Evolutionary conservation across 129 eudicot species (phyloP).

Genomic region (Dittrichia graveolens): DNA sequence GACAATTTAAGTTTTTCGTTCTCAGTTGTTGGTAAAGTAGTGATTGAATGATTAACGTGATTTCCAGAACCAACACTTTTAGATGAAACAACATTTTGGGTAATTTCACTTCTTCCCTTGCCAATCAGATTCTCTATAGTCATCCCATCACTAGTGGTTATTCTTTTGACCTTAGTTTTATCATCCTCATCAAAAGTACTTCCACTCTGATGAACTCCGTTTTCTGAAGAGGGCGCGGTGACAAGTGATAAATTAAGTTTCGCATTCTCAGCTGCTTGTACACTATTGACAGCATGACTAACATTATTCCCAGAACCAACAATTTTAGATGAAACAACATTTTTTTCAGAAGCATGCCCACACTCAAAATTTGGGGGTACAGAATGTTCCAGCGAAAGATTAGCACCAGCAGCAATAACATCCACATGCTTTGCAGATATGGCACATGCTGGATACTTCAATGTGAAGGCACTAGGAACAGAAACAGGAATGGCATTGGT

Average conservation of each 20-base stretch:
- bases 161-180: constrained; percentile 24
- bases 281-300: constrained; percentile 7
- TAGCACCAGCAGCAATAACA: not conserved
- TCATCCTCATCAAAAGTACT: constrained; percentile 21
- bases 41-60: constrained; percentile 3
- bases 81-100: constrained; percentile 16
- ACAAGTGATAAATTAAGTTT: constrained; percentile 32
- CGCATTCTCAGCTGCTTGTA: constrained; percentile 7
- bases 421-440: not conserved
- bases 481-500: not conserved
- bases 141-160: constrained; percentile 14
- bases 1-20: constrained; percentile 23
- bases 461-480: constrained; percentile 22
- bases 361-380: not conserved
- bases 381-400: constrained; percentile 22
- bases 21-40: constrained; percentile 21
- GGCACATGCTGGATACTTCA: constrained; percentile 20
- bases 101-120: constrained; percentile 1
- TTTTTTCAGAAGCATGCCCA: constrained; percentile 14
- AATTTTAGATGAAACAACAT: constrained; percentile 17
- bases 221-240: constrained; percentile 13
- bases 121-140: constrained; percentile 8
- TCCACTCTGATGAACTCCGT: not conserved
- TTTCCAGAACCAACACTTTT: constrained; percentile 9
- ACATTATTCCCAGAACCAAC: constrained; percentile 7